Evolutionary conservation across 257 asterid species (phyloP).

Genomic region (Solanum medicagineum): DNA sequence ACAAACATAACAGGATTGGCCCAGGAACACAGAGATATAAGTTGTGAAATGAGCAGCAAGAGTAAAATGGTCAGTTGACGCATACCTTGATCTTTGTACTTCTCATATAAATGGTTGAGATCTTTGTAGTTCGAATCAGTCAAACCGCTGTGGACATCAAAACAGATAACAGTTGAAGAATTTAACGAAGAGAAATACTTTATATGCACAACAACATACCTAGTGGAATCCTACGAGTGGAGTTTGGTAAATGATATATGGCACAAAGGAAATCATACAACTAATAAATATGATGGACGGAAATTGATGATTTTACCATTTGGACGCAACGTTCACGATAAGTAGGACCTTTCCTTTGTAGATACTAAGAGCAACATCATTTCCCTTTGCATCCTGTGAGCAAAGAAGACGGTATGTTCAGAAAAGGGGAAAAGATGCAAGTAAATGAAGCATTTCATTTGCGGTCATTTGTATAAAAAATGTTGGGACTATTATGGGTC

Average conservation of each 20-base stretch:
- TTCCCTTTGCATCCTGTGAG: conserved; percentile 45
- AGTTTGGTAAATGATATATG: neutral
- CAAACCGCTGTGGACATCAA: conserved; percentile 53
- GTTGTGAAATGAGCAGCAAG: neutral
- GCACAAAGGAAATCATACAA: neutral
- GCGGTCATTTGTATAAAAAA: neutral
- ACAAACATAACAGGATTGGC: neutral
- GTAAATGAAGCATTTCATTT: neutral
- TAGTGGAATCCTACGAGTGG: neutral
- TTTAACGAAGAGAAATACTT: neutral
- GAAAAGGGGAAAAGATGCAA: neutral
- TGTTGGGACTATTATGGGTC: neutral
- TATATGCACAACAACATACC: neutral
- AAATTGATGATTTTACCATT: conserved; percentile 29
- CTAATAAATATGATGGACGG: neutral
- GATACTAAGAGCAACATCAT: conserved; percentile 28
- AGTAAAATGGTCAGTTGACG: neutral
- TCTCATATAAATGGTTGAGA: conserved; percentile 49
- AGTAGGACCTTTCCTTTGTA: conserved; percentile 58
- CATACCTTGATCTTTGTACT: conserved; percentile 62
- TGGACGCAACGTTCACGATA: conserved; percentile 68
- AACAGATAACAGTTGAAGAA: neutral
- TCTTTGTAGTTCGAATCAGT: conserved; percentile 78
- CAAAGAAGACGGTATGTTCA: neutral
- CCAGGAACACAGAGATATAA: neutral